phyloP scores from a whole-genome alignment of 148 eudicot genomes.

The Mesembryanthemum crystallinum region DNA sequence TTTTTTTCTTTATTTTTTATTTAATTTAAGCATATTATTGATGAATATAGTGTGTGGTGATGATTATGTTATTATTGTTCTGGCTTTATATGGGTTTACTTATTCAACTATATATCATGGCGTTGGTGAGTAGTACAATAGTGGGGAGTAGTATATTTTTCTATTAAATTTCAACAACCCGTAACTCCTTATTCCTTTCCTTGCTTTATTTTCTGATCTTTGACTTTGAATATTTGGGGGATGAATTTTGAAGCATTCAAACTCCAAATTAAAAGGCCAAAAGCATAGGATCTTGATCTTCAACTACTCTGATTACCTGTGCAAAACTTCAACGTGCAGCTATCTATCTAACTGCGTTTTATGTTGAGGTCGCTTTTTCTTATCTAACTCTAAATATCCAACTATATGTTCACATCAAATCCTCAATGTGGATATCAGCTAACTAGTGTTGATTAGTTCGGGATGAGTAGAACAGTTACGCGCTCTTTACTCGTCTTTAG shows the following conservation, averaged over 20 bases:
- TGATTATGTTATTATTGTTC: no score
- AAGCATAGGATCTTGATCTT: constrained; percentile 22
- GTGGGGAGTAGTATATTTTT: background rate
- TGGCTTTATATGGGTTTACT: no score
- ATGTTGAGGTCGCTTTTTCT: background rate
- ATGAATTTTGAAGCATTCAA: constrained; percentile 22
- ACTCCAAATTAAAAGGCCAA: constrained; percentile 10
- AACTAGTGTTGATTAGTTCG: no score
- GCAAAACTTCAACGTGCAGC: constrained; percentile 14
- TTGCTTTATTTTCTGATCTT: background rate
- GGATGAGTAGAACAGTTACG: no score
- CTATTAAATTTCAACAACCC: background rate
- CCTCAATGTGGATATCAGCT: no score
- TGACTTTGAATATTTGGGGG: constrained; percentile 19
- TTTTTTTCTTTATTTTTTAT: no score
- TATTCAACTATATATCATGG: no score
- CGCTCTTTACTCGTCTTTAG: no score
- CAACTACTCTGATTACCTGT: constrained; percentile 20
- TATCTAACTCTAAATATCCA: background rate
- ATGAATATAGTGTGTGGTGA: no score
- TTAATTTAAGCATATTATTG: no score
- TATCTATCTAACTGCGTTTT: background rate
- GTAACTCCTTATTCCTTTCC: no score
- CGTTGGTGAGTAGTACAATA: no score
- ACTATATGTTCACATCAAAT: background rate